These are phyloP conservation scores for Solidago caesia DNA, from an alignment of 129 eudicot genomes.

Conservation along the genomic window DNA sequence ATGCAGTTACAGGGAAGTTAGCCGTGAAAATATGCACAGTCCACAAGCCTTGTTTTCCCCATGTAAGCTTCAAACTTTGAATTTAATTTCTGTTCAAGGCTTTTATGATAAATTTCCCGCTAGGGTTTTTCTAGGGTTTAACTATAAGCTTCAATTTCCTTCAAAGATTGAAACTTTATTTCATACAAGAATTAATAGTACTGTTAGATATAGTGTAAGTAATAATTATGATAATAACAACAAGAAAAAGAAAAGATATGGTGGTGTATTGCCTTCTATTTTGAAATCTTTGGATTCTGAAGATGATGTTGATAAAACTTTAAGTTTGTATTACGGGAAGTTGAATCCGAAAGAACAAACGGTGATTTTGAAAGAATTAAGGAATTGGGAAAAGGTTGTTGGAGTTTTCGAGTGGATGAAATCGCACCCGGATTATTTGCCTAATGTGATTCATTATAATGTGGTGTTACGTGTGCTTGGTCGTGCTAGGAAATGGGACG, in stretches of 20 bases:
- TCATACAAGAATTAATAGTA: constrained; percentile 20
- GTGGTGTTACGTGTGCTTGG: constrained; percentile 74
- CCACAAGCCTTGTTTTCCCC: constrained; percentile 28
- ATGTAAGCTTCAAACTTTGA: constrained; percentile 65
- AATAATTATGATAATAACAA: constrained; percentile 12
- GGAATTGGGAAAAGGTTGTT: constrained; percentile 69
- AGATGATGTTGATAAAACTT: constrained; percentile 54
- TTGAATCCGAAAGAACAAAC: constrained; percentile 75
- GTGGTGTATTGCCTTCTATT: constrained; percentile 55
- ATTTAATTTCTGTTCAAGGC: constrained; percentile 43
- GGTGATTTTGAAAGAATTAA: constrained; percentile 70
- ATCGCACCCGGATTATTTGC: constrained; percentile 59
- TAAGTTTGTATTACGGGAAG: constrained; percentile 51
- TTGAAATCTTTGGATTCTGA: constrained; percentile 50
- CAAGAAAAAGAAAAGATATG: constrained; percentile 46
- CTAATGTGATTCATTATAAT: constrained; percentile 86
- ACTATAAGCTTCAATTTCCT: constrained; percentile 37
- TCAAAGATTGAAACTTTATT: constrained; percentile 36
- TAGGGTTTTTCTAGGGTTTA: constrained; percentile 61
- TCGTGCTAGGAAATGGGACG: constrained; percentile 82
- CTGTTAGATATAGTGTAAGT: constrained; percentile 19
- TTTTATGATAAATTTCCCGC: constrained; percentile 33
- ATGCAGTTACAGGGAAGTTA: constrained; percentile 38
- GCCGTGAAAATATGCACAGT: constrained; percentile 33
- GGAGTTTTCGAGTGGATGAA: constrained; percentile 86